phyloP scores from a whole-genome alignment of 805 yeast species.

The Teunomyces kruisii region DNA sequence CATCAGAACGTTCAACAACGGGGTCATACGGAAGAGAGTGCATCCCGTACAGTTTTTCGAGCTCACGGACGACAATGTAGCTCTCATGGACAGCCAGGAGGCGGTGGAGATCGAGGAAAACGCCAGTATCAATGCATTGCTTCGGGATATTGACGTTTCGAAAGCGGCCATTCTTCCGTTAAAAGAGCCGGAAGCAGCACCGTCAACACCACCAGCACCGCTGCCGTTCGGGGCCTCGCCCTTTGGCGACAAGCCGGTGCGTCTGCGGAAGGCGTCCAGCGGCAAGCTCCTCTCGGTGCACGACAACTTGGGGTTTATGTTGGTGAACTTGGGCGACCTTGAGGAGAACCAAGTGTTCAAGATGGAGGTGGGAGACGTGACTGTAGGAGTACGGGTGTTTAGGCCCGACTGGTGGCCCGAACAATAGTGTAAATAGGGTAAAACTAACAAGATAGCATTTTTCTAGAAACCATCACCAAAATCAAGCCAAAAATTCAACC shows the following conservation, averaged over 20 bases:
- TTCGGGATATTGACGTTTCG: constrained; percentile 13
- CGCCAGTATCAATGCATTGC: constrained; percentile 17
- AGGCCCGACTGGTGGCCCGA: constrained; percentile 80
- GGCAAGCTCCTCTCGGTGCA: constrained; percentile 61
- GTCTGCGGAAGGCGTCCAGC: constrained; percentile 43
- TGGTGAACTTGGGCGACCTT: constrained; percentile 48
- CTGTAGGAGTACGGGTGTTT: constrained; percentile 50
- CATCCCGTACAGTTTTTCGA: constrained; percentile 56
- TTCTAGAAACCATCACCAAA: too few species aligned
- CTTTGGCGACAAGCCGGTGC: constrained; percentile 31
- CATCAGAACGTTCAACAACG: constrained; percentile 80
- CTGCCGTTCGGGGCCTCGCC: constrained; percentile 35
- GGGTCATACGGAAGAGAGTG: constrained; percentile 78
- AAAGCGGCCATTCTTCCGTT: constrained; percentile 20
- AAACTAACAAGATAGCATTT: too few species aligned
- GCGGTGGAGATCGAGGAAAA: constrained; percentile 12
- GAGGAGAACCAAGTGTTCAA: constrained; percentile 41
- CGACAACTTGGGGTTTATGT: constrained; percentile 66
- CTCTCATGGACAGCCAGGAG: constrained; percentile 19
- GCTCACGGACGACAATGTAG: constrained; percentile 8
- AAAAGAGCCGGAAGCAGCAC: constrained; percentile 14
- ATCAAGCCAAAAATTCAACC: too few species aligned
- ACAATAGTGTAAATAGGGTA: constrained; percentile 10
- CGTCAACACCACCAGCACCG: constrained; percentile 6
- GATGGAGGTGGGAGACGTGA: constrained; percentile 23